Evolutionary conservation across 306 rosid genomes (phyloP).

Genomic region (Abrus precatorius): DNA sequence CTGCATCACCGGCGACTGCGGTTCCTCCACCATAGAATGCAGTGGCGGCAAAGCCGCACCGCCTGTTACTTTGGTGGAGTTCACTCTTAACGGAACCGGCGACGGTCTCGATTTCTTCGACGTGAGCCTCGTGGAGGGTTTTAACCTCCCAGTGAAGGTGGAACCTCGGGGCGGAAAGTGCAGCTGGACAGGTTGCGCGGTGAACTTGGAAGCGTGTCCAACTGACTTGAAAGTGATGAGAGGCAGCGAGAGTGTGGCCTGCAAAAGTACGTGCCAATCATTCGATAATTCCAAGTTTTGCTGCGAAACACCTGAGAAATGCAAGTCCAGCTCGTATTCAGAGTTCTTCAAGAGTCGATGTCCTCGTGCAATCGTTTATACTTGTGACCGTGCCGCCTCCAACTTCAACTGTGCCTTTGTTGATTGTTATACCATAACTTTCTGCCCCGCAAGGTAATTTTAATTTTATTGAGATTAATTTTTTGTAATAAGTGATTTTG

Average conservation of each 20-base stretch:
- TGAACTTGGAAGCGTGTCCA: conserved; percentile 74
- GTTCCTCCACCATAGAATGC: conserved; percentile 66
- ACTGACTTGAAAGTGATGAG: conserved; percentile 58
- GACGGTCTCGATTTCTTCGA: conserved; percentile 73
- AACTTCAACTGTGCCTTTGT: too few species aligned
- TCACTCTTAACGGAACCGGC: conserved; percentile 64
- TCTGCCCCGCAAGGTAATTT: too few species aligned
- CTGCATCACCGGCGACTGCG: conserved; percentile 83
- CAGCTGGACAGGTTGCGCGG: conserved; percentile 66
- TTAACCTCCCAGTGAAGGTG: conserved; percentile 71
- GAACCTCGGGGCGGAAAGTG: conserved; percentile 67
- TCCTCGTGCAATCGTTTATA: too few species aligned
- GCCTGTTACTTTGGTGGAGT: conserved; percentile 71
- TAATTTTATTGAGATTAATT: too few species aligned
- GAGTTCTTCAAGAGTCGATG: too few species aligned
- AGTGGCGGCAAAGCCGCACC: conserved; percentile 61
- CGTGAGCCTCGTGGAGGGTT: conserved; percentile 86
- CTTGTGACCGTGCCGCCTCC: too few species aligned
- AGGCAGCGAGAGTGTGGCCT: background rate
- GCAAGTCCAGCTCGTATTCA: too few species aligned
- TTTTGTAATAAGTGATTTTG: too few species aligned
- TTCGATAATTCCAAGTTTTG: too few species aligned
- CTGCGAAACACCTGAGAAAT: too few species aligned
- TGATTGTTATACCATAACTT: too few species aligned
- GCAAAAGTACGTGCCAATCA: too few species aligned